Percentiles rank a stretch among this genome's conserved stretches.
phyloP scores from a whole-genome alignment of 129 eudicot genomes.

The Centaurea solstitialis region DNA sequence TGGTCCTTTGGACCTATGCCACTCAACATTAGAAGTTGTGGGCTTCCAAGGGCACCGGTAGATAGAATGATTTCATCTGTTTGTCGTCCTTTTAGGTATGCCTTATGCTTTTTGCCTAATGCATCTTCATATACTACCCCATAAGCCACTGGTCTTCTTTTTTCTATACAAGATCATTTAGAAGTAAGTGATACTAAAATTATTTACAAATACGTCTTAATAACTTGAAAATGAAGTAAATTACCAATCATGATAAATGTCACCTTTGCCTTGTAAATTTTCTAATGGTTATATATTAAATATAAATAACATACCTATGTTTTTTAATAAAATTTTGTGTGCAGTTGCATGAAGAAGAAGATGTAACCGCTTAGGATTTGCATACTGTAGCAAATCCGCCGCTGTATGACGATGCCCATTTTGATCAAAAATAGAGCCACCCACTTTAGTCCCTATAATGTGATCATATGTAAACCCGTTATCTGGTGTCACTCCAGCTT shows the following conservation, averaged over 20 bases:
- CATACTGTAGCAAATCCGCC: conserved; percentile 23
- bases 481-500: conserved; percentile 13
- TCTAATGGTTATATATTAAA: no score
- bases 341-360: conserved; percentile 22
- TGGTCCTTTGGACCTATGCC: not conserved
- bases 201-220: no score
- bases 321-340: conserved; percentile 5
- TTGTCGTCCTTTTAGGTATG: not conserved
- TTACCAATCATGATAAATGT: no score
- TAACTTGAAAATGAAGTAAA: no score
- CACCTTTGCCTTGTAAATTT: no score
- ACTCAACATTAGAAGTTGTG: not conserved
- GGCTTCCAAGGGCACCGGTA: not conserved
- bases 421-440: conserved; percentile 18
- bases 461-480: conserved; percentile 23
- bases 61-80: not conserved
- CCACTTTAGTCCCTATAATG: conserved; percentile 21
- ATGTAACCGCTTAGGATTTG: conserved; percentile 11
- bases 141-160: not conserved
- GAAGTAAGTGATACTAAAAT: no score
- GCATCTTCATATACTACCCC: not conserved
- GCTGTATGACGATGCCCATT: conserved; percentile 15
- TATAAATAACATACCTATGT: not conserved
- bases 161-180: no score
- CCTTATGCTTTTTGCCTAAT: not conserved